These are phyloP conservation scores for Kockiozyma suomiensis DNA, from an alignment of 805 yeast genomes.

Conservation along the genomic window DNA sequence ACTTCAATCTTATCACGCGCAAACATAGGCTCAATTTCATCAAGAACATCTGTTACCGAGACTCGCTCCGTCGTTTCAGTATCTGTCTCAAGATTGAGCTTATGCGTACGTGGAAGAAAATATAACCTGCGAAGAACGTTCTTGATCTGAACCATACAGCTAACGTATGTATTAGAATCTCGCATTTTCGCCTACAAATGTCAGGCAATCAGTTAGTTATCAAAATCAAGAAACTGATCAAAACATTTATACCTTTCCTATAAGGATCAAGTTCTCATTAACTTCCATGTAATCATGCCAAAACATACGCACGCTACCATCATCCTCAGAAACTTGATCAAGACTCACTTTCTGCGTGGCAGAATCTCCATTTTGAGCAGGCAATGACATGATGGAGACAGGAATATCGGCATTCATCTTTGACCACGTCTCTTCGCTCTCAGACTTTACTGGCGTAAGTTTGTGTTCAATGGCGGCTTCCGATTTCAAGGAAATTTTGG, in stretches of 20 bases:
- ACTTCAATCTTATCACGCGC: conserved; percentile 64
- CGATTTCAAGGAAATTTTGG: neutral
- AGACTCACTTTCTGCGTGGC: conserved; percentile 36
- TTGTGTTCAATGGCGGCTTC: neutral
- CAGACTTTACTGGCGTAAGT: neutral
- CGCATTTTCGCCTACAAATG: conserved; percentile 46
- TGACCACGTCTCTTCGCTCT: conserved; percentile 17
- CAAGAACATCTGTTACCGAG: conserved; percentile 67
- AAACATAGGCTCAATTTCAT: conserved; percentile 70
- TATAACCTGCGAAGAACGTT: conserved; percentile 71
- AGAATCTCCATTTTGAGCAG: conserved; percentile 8
- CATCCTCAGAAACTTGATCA: conserved; percentile 46
- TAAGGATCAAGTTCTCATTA: conserved; percentile 66
- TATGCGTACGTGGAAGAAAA: conserved; percentile 66
- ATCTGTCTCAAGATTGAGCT: conserved; percentile 41
- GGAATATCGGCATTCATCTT: conserved; percentile 19
- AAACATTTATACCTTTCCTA: conserved; percentile 63
- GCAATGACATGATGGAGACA: conserved; percentile 20
- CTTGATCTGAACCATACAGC: conserved; percentile 75
- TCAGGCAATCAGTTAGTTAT: neutral
- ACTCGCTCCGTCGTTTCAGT: conserved; percentile 48
- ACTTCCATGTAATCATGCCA: conserved; percentile 91
- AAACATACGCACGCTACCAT: conserved; percentile 66
- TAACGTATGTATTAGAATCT: conserved; percentile 56
- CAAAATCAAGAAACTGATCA: neutral